Base-by-base conservation (phyloP, 2,329 filamentous ascomycete genomes). In the Colletotrichum orbiculare region DNA sequence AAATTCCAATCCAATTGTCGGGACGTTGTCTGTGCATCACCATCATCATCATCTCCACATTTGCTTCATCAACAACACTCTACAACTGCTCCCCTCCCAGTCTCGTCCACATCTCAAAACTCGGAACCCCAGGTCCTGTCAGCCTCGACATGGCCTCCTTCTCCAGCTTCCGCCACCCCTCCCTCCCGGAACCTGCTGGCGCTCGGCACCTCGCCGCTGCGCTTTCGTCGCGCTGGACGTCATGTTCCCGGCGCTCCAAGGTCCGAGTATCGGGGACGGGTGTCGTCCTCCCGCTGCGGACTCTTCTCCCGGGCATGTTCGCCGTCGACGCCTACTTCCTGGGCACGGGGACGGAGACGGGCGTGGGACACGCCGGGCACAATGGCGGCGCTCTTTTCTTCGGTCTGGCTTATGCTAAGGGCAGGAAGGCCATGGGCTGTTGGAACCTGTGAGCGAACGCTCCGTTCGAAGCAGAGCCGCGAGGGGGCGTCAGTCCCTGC, bases 331-430 rank as follows among this genome's bases (percentile, higher is more conserved):
- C 47, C 37, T 57, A 63, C 11, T 66, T 53, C 17, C 48, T 66
- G 12, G 35, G 63, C 33, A 66, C 37, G 8, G 52, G 53, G 37
- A 54, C n/a, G 33, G 63, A 66, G 15, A 63, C 63, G 4, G 58
- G 59, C 2, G 52, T 66, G 11, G 63, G 58, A 9, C 63, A 63
- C 35, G 58, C 63, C 11, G 63, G 59, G 8, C 58, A 66, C 33
- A 11, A 63, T 9, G 63, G 63, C 17, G 63, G 63, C 12, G 63
- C 58, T 12, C 52, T 62, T 13, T 66, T 66, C 48, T 66, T 66
- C 48, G 58, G 63, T 35, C 17, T 66, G 34, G 46, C 38, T 17
- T 66, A 66, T 38, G 60, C 60, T 13, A 34, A 57, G 13, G 49
- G 37, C 33, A 62, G 53, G 42, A 66, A 45, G 34, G 53, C 49